Conservation (phyloP, 345 rosid species). For the Moricandia moricandioides region DNA sequence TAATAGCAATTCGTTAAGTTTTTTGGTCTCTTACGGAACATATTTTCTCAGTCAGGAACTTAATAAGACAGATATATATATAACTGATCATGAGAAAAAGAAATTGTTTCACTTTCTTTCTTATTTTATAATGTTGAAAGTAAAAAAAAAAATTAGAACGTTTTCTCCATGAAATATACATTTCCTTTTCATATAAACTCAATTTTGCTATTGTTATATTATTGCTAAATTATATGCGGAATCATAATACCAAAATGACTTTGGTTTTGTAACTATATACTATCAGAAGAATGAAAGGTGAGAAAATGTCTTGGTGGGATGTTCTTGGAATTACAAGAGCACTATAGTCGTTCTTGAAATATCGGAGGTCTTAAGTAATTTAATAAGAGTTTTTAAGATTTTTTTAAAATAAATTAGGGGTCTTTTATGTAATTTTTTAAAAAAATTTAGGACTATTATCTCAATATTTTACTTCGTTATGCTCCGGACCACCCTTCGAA, state of each 20-base stretch:
- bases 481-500: too few relatives aligned
- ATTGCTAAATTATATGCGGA: not conserved
- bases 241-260: not conserved
- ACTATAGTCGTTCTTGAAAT: too few relatives aligned
- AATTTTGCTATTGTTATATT: not conserved
- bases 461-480: too few relatives aligned
- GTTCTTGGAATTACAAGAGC: slow-evolving; percentile 19
- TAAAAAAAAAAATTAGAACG: not conserved
- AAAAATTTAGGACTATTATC: too few relatives aligned
- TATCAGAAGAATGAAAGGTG: slow-evolving; percentile 3
- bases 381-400: too few relatives aligned
- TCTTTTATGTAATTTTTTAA: too few relatives aligned
- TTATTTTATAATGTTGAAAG: not conserved
- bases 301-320: not conserved
- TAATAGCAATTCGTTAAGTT: too few relatives aligned
- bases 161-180: not conserved
- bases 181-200: not conserved
- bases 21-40: too few relatives aligned
- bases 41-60: too few relatives aligned
- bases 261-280: not conserved
- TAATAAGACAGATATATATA: too few relatives aligned
- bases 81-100: not conserved
- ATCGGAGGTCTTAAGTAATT: too few relatives aligned
- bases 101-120: not conserved
- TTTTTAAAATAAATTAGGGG: too few relatives aligned